Percentiles rank a stretch among this genome's conserved stretches.
Conservation (phyloP, 2,329 filamentous ascomycete species). For the Phialophora tarda region DNA sequence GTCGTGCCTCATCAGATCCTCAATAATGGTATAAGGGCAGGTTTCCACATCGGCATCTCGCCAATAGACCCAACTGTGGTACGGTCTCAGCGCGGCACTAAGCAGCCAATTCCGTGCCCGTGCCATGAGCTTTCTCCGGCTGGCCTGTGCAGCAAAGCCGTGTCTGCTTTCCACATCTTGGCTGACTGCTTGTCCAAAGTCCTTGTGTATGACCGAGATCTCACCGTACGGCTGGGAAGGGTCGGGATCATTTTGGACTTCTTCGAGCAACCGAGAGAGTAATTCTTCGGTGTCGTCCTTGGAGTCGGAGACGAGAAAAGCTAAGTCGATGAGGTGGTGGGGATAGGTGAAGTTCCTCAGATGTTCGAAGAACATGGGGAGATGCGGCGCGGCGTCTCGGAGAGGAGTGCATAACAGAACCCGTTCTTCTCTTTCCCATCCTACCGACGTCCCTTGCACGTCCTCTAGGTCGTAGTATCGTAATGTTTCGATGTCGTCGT, state of each 20-base stretch:
- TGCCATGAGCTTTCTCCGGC: constrained; percentile 93
- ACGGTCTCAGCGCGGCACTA: constrained; percentile 88
- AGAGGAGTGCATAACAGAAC: constrained; percentile 94
- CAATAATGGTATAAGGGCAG: constrained; percentile 92
- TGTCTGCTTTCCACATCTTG: constrained; percentile 98
- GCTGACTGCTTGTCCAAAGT: constrained; percentile 97
- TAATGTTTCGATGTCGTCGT: constrained; percentile 87
- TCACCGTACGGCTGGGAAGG: constrained; percentile 86
- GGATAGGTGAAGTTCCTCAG: constrained; percentile 96
- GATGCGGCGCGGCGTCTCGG: constrained; percentile 86
- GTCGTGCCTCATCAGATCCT: constrained; percentile 98
- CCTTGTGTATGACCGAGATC: constrained; percentile 97
- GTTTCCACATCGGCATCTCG: constrained; percentile 98
- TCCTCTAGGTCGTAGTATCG: constrained; percentile 95
- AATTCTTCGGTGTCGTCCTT: constrained; percentile 86
- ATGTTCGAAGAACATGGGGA: constrained; percentile 99
- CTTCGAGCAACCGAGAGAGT: constrained; percentile 74
- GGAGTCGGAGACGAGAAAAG: constrained; percentile 95
- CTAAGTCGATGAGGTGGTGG: constrained; percentile 92
- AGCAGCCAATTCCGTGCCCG: constrained; percentile 97
- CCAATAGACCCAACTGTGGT: constrained; percentile 99
- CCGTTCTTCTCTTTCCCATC: constrained; percentile 95
- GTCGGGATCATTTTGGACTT: constrained; percentile 79
- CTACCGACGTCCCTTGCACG: constrained; percentile 86
- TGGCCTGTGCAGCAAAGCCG: constrained; percentile 94